Base-by-base conservation (phyloP, 192 early-diverging fungal species). In the Gaertneriomyces semiglobifer region DNA sequence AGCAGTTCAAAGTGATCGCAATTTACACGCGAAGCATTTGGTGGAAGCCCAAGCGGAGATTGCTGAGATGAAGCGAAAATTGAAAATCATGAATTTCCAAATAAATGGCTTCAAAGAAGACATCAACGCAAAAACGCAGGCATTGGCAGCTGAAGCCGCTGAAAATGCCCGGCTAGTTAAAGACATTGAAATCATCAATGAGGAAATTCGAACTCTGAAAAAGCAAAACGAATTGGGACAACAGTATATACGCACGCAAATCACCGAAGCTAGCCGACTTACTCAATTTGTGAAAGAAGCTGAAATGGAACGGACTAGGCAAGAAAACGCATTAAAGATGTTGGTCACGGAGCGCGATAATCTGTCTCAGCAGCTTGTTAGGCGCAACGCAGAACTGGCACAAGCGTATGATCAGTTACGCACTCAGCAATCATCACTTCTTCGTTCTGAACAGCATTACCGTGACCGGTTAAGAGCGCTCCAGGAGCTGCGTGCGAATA, bases 1-100 rank as follows among this genome's bases (percentile, higher is more conserved):
- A 53, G 78, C 84, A 0, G 81, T 86, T 60, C 84, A 86, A 68
- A 79, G 80, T 50, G 85, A 87, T 62, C 65, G 85, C 12, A 87
- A 87, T 50, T 63, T 87, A 57, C 80, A 87, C 55, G 72, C 73
- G 60, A 87, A 87, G 51, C 79, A 86, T 57, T 69, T 87, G 46
- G 75, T 87, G 20, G 84, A 86, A 69, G 77, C 82, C 40, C 80
- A 84, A 62, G 53, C 67, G 45, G 84, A 86, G 62, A 87, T 87
- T 60, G 64, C 76, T 12, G 84, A 86, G 62, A 86, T 86, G 81
- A 84, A 84, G 70, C 74, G 82, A 4, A 79, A 72, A 62, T 74
- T 87, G 40, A 87, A 85, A 60, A 77, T 87, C 65, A 86, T 87
- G 84, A 86, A 86, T 66, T 87, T 77, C 58, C 84, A 84, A 61